Evolutionary conservation across 148 eudicot genomes (phyloP).

Genomic region (Amaranthus hypochondriacus): DNA sequence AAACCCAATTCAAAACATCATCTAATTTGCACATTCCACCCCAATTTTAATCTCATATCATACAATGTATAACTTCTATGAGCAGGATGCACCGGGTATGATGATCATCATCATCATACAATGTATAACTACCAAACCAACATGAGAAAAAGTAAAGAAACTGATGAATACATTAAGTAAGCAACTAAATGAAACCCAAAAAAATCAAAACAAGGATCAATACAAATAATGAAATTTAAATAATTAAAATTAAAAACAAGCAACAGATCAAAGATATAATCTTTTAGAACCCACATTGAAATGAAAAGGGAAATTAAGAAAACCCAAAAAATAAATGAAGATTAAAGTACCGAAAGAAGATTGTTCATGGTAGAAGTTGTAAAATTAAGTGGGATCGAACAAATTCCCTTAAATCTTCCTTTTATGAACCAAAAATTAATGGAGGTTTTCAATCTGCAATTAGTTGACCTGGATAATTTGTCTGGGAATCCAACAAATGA

Average conservation of each 20-base stretch:
- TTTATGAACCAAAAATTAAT: too few relatives aligned
- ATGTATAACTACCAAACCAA: not conserved
- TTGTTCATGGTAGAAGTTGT: conserved; percentile 23
- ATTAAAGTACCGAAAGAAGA: conserved; percentile 25
- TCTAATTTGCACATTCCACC: not conserved
- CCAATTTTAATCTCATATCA: not conserved
- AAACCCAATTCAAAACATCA: not conserved
- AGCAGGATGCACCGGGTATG: not conserved
- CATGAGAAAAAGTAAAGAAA: too few relatives aligned
- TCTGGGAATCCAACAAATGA: too few relatives aligned
- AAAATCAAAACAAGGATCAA: not conserved
- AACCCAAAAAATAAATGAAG: not conserved
- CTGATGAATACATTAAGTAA: too few relatives aligned
- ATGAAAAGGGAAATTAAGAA: conserved; percentile 4
- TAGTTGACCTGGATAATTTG: too few relatives aligned
- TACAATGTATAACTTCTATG: not conserved
- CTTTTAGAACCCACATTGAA: not conserved
- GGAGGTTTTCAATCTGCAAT: too few relatives aligned
- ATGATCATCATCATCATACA: not conserved
- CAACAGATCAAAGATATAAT: conserved; percentile 7
- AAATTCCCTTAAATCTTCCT: not conserved
- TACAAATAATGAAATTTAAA: conserved; percentile 1
- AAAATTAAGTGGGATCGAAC: not conserved
- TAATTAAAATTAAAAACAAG: not conserved
- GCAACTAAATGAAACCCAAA: too few relatives aligned